Conservation (phyloP, 2,329 filamentous ascomycete genomes). For the Pyricularia sp. region DNA sequence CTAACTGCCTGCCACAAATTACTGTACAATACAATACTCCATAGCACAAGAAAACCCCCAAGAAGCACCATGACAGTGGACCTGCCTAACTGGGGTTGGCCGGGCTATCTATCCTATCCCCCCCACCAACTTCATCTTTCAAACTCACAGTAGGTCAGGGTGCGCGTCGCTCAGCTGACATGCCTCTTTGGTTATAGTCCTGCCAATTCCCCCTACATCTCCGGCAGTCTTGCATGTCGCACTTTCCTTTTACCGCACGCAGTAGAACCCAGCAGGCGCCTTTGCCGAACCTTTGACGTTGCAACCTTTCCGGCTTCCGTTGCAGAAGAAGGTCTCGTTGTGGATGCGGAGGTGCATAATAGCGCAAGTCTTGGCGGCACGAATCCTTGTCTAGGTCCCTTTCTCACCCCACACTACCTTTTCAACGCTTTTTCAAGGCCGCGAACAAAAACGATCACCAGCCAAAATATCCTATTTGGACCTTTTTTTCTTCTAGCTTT, state of each 20-base stretch:
- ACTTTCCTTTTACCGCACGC: background rate
- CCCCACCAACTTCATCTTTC: background rate
- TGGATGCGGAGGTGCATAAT: background rate
- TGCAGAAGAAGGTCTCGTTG: background rate
- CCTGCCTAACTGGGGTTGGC: background rate
- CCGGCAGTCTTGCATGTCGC: background rate
- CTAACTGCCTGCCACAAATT: background rate
- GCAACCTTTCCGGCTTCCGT: background rate
- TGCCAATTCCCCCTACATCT: background rate
- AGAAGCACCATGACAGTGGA: background rate
- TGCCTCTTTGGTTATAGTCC: background rate
- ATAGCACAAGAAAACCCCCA: too few species aligned
- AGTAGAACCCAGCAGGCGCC: background rate
- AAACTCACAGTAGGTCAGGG: background rate
- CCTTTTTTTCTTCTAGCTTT: background rate
- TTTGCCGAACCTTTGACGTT: background rate
- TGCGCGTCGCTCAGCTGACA: background rate
- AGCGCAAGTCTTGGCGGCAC: background rate
- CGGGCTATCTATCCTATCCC: too few species aligned
- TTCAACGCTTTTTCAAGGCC: background rate
- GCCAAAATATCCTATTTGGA: background rate
- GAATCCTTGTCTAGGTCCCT: background rate
- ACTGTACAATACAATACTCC: too few species aligned
- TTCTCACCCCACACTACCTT: background rate
- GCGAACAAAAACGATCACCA: background rate